These are phyloP conservation scores for Fereydounia khargensis DNA, from an alignment of 1,284 basidiomycete species.

Conservation along the genomic window DNA sequence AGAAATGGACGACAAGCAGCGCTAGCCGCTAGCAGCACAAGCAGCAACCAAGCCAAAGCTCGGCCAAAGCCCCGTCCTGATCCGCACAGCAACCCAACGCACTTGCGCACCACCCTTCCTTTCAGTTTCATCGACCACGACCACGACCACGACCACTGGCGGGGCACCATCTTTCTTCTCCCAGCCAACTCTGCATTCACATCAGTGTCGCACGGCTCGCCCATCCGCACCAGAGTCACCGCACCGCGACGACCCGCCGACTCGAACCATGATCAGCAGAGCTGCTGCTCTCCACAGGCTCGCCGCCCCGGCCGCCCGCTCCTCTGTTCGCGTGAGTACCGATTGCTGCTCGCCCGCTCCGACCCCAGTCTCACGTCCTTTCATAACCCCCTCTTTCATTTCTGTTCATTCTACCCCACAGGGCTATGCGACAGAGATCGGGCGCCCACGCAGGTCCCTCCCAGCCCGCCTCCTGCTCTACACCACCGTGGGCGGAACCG, in stretches of 20 bases:
- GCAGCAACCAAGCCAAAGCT: too few relatives aligned
- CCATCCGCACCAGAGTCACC: background rate
- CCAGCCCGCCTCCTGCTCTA: slow-evolving; percentile 34
- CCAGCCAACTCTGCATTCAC: slow-evolving; percentile 2
- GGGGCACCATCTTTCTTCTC: background rate
- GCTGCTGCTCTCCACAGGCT: slow-evolving; percentile 26
- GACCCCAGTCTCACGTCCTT: slow-evolving; percentile 1
- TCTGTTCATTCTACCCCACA: slow-evolving; percentile 10
- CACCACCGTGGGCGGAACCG: slow-evolving; percentile 26
- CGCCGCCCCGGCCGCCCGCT: slow-evolving; percentile 4
- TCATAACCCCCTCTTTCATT: slow-evolving; percentile 8
- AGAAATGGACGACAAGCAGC: too few relatives aligned
- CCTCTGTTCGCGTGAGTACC: background rate
- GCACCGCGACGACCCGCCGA: too few relatives aligned
- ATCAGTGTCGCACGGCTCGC: slow-evolving; percentile 2
- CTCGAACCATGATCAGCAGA: slow-evolving; percentile 28
- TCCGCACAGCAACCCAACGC: too few relatives aligned
- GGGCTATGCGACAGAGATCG: slow-evolving; percentile 22
- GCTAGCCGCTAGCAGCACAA: too few relatives aligned
- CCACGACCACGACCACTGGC: background rate
- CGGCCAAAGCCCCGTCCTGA: too few relatives aligned
- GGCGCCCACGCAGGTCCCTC: slow-evolving; percentile 15
- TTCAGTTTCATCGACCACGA: background rate
- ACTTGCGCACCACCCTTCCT: slow-evolving; percentile 18
- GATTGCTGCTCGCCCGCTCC: background rate